Base-by-base conservation (phyloP, 2,329 filamentous ascomycete genomes). In the Botrytis aclada region DNA sequence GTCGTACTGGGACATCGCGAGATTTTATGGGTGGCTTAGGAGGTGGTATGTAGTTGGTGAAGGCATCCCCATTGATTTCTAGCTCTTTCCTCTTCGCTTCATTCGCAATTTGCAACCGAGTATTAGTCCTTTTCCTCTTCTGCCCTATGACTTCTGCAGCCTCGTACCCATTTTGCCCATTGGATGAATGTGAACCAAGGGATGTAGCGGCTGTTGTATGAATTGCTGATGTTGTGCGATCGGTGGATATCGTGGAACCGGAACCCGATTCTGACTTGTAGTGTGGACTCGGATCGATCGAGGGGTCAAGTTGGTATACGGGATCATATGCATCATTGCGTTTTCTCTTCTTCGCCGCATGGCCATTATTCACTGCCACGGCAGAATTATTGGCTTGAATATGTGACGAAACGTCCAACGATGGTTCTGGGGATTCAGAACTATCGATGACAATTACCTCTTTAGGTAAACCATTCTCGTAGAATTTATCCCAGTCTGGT, bases 181-280 rank as follows among this genome's bases (percentile, higher is more conserved):
- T 89, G 0, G 89, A 90, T 25, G 80, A 81, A 60, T 89, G 83
- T 8, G 93, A 95, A 22, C 90, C 92, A 9, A 95, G 84, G 22
- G 95, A 98, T 0, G 96, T 98, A 8, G 94, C 91, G 61, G 95
- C 95, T 0, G 95, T 98, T 5, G 94, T 96, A 79, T 95, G 90
- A 73, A 95, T 85, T 61, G 89, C 88, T 25, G 93, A 96, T 45
- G 92, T 92, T 22, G 93, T 97, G 75, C 93, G 89, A 82, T 95
- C 94, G 77, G 92, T 96, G 7, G 94, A 97, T 72, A 90, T 86
- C 20, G 93, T 94, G 62, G 92, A 92, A 69, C 88, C 89, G 71
- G 88, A 90, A 22, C 88, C 88, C 22, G 89, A 89, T 63, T 88
- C 86, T 56, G 65, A 69, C 75, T 90, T 88, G 78, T 92, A 89